Percentiles rank a stretch among this genome's conserved stretches.
Conservation (phyloP, 2,329 filamentous ascomycete genomes). For the Diaporthe helianthi region DNA sequence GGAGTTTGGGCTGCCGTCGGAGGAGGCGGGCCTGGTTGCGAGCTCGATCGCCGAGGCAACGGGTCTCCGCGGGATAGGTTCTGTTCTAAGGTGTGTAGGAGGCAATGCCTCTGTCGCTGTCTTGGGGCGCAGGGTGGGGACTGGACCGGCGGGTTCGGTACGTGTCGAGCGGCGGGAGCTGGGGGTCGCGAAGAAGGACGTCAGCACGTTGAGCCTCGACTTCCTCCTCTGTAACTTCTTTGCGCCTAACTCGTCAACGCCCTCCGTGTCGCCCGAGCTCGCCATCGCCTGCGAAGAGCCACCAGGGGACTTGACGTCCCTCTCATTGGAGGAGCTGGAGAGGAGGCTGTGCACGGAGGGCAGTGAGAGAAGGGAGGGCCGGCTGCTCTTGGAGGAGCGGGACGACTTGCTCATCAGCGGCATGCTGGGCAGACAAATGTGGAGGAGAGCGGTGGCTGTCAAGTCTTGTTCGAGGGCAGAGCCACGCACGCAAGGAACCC, state of each 20-base stretch:
- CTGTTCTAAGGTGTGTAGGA: conserved; percentile 21
- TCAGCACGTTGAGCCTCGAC: conserved; percentile 34
- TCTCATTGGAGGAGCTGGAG: conserved; percentile 24
- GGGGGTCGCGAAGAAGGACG: conserved; percentile 32
- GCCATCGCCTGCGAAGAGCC: conserved; percentile 20
- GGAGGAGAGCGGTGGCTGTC: conserved; percentile 6
- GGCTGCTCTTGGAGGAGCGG: conserved; percentile 33
- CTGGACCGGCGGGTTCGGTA: conserved; percentile 10
- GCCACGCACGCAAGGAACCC: background rate
- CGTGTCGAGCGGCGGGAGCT: conserved; percentile 26
- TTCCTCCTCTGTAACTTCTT: conserved; percentile 28
- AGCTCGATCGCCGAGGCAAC: conserved; percentile 29
- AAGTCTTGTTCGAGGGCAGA: conserved; percentile 12
- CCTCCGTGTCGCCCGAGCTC: conserved; percentile 4
- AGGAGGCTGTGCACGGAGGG: conserved; percentile 32
- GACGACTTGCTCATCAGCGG: conserved; percentile 36
- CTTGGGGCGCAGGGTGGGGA: conserved; percentile 29
- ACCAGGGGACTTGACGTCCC: conserved; percentile 20
- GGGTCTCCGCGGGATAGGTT: conserved; percentile 12
- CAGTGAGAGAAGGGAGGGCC: conserved; percentile 32
- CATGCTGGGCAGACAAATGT: conserved; percentile 32
- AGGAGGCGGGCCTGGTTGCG: conserved; percentile 14
- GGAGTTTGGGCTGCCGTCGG: conserved; percentile 29
- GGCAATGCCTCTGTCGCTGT: conserved; percentile 27
- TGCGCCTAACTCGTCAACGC: conserved; percentile 21